A percentile compares a stretch with the other conserved stretches of the same genome.
phyloP scores from a whole-genome alignment of 169 alveolate genomes.

The Plasmodium gonderi region DNA sequence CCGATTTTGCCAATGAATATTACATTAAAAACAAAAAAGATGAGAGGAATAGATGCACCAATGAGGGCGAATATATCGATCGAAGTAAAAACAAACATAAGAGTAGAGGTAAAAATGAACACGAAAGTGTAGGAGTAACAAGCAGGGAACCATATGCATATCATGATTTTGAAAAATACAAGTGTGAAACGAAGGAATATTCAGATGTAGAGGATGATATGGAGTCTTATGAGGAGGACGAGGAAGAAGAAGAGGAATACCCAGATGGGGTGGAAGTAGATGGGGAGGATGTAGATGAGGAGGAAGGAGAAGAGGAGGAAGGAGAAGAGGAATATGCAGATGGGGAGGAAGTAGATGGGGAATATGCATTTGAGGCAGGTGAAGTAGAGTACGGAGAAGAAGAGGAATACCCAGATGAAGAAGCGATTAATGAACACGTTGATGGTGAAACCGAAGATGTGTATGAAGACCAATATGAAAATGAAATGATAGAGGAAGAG shows the following conservation, averaged over 20 bases:
- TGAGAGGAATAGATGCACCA: background rate
- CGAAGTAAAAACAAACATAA: background rate
- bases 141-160: background rate
- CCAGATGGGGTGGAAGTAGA: conserved; percentile 3
- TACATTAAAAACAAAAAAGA: conserved; percentile 13
- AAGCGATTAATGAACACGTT: background rate
- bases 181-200: conserved; percentile 35
- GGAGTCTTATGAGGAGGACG: conserved; percentile 6
- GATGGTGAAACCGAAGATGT: background rate
- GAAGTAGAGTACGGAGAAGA: background rate
- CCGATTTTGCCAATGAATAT: conserved; percentile 32
- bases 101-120: background rate
- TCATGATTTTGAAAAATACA: conserved; percentile 4
- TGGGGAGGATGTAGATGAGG: conserved; percentile 2
- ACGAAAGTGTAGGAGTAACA: too few species aligned
- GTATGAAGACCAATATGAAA: background rate
- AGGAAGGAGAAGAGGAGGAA: background rate
- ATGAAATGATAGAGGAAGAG: too few species aligned
- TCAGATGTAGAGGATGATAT: conserved; percentile 16
- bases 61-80: background rate
- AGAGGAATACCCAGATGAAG: background rate
- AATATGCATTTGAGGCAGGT: background rate
- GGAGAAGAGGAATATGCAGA: background rate
- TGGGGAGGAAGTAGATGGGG: background rate
- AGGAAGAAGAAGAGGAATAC: conserved; percentile 2